These are phyloP conservation scores for Staphylotrichum longicolle DNA, from an alignment of 495 filamentous ascomycete genomes.

Conservation along the genomic window DNA sequence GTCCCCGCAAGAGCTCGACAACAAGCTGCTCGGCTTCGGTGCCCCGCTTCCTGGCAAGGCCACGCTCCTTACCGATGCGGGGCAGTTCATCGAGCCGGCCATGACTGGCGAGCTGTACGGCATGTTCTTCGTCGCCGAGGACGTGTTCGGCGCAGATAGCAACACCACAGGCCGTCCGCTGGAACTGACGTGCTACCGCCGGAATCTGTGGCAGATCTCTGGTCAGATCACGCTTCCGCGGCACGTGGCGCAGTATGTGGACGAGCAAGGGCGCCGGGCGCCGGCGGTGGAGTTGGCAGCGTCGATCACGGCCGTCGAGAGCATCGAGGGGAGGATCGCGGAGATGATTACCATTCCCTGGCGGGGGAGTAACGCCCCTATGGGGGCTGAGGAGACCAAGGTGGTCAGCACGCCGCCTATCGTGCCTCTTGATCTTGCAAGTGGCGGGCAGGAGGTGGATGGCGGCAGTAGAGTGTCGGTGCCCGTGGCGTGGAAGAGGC, in stretches of 20 bases:
- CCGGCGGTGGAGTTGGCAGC: conserved; percentile 73
- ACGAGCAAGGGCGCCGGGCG: conserved; percentile 73
- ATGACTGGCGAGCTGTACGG: conserved; percentile 84
- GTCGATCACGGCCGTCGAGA: conserved; percentile 82
- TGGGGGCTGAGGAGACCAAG: conserved; percentile 49
- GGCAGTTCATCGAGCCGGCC: conserved; percentile 50
- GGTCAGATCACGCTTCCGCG: conserved; percentile 77
- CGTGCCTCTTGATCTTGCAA: conserved; percentile 69
- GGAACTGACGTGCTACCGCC: conserved; percentile 87
- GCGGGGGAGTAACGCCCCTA: conserved; percentile 71
- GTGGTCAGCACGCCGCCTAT: conserved; percentile 49
- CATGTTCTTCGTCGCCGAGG: conserved; percentile 93
- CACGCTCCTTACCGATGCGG: conserved; percentile 46
- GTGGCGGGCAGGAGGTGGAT: conserved; percentile 65
- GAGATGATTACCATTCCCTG: conserved; percentile 93
- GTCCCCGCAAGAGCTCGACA: conserved; percentile 43
- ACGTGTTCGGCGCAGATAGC: conserved; percentile 51
- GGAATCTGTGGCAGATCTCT: conserved; percentile 87
- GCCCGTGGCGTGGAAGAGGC: conserved; percentile 82
- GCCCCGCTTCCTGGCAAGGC: conserved; percentile 62
- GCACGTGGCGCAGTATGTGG: conserved; percentile 67
- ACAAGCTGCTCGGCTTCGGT: conserved; percentile 67
- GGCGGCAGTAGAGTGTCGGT: conserved; percentile 67
- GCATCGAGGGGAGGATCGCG: conserved; percentile 80
- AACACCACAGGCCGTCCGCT: conserved; percentile 55